Evolutionary conservation across 306 rosid species (phyloP), one percentile per base, ranked within the genome.

Genomic region (Inga oerstediana): DNA sequence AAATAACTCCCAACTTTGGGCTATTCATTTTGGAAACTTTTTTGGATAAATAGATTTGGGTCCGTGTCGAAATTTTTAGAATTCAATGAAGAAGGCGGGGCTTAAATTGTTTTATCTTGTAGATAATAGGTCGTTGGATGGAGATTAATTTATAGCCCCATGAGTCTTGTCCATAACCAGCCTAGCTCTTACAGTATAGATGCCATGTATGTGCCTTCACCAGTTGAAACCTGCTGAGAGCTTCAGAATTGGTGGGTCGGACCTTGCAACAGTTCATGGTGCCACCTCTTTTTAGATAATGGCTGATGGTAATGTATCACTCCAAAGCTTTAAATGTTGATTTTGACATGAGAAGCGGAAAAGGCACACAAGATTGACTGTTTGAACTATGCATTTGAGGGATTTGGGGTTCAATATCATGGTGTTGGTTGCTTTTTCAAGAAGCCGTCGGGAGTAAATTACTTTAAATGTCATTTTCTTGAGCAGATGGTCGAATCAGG

Each of bases 361-460:
- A 44, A 44, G 30, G 43, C 45, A 32, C 8, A 56, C 66, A 67
- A 76, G 51, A 43, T 49, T 5, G 43, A 39, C 43, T 39, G 43
- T 6, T 39, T 45, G 62, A 48, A 4, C 65, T 34, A 52, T 68
- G 79, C 84, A 52, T 62, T 81, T 65, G 48, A 0, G 52, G 52
- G 13, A 41, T 70, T 10, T 43, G 75, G 54, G 10, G 34, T 70
- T 69, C 74, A 17, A 3, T 44, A 49, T 43, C 51, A 58, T 32
- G 66, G 39, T 43, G 2, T 22, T 83, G 83, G 51, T 73, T 73
- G 79, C 81, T 77, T 88, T 81, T 32, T 74, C 56, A 80, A 78
- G 83, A 79, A 71, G 85, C 72, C 79, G 6, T n/a, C n/a, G 75
- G 62, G 80, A 81, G 43, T 72, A 76, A 59, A 72, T 80, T 43